Percentiles rank a stretch among this genome's conserved stretches.
These are phyloP conservation scores for Pseudognaphalium luteoalbum DNA, from an alignment of 129 eudicot genomes.

Conservation along the genomic window DNA sequence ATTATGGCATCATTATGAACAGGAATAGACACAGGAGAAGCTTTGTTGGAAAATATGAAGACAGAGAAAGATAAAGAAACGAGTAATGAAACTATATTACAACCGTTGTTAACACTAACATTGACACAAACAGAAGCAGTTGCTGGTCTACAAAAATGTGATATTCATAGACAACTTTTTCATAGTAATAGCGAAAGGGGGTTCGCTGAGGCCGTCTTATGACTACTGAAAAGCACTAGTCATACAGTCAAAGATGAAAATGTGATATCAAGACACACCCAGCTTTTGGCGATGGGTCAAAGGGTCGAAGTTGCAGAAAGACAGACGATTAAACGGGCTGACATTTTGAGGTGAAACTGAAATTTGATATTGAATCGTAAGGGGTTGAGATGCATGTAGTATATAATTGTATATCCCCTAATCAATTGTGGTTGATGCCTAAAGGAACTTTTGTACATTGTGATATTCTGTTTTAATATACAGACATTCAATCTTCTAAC, in stretches of 20 bases:
- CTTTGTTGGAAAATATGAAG: slow-evolving; percentile 62
- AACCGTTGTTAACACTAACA: slow-evolving; percentile 59
- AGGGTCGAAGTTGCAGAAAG: background rate
- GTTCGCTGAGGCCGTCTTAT: slow-evolving; percentile 63
- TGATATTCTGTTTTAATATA: background rate
- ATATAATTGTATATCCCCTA: background rate
- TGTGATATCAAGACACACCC: background rate
- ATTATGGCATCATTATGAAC: background rate
- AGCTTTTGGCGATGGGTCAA: background rate
- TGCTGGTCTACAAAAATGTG: slow-evolving; percentile 54
- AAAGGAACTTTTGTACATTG: background rate
- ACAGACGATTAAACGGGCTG: no score
- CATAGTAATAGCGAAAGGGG: slow-evolving; percentile 45
- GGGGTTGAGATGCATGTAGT: background rate
- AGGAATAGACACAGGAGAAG: slow-evolving; percentile 76
- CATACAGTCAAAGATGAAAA: background rate
- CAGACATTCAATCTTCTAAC: background rate
- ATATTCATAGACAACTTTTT: slow-evolving; percentile 52
- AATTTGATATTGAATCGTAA: background rate
- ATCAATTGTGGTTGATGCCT: background rate
- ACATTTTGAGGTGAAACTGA: background rate
- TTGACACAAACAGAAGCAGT: slow-evolving; percentile 51
- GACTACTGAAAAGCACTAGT: slow-evolving; percentile 28
- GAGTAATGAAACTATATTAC: slow-evolving; percentile 39
- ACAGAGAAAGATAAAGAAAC: slow-evolving; percentile 37